Evolutionary conservation across 2,329 filamentous ascomycete species (phyloP).

Genomic region (Zymoseptoria ardabiliae): DNA sequence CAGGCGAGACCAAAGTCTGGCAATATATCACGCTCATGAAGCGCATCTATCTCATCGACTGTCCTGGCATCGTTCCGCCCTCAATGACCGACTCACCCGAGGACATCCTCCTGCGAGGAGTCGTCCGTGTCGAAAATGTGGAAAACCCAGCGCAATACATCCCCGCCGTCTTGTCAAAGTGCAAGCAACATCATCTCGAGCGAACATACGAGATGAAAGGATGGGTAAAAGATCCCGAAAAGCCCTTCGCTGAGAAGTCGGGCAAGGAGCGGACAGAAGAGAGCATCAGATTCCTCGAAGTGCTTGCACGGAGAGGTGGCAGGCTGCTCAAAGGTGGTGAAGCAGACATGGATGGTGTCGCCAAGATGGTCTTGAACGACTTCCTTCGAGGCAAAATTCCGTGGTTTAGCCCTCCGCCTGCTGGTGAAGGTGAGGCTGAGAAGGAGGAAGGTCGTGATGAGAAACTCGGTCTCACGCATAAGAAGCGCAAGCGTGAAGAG

Average conservation of each 20-base stretch:
- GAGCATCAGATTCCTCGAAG: constrained; percentile 74
- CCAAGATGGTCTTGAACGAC: constrained; percentile 94
- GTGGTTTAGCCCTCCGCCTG: constrained; percentile 83
- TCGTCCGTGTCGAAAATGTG: constrained; percentile 91
- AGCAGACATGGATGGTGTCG: constrained; percentile 86
- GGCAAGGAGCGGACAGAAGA: constrained; percentile 41
- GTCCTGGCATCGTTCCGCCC: constrained; percentile 90
- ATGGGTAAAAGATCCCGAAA: constrained; percentile 39
- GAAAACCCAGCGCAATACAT: constrained; percentile 97
- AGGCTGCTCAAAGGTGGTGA: constrained; percentile 87
- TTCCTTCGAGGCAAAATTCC: constrained; percentile 92
- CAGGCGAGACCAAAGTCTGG: constrained; percentile 96
- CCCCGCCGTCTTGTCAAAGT: constrained; percentile 67
- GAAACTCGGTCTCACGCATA: constrained; percentile 73
- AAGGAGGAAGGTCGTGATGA: constrained; percentile 61
- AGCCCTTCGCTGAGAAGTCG: constrained; percentile 18
- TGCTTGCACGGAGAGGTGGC: constrained; percentile 79
- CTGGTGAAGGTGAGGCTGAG: constrained; percentile 39
- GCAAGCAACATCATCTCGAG: constrained; percentile 82
- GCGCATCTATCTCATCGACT: constrained; percentile 90
- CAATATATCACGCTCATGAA: constrained; percentile 96
- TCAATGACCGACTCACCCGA: constrained; percentile 75
- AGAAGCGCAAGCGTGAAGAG: constrained; percentile 59
- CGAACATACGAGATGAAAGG: constrained; percentile 84
- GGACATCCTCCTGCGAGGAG: constrained; percentile 82